A percentile compares a stretch with the other conserved stretches of the same genome.
These are phyloP conservation scores for Cladosporium sp. DNA, from an alignment of 2,329 filamentous ascomycete species.

Conservation along the genomic window DNA sequence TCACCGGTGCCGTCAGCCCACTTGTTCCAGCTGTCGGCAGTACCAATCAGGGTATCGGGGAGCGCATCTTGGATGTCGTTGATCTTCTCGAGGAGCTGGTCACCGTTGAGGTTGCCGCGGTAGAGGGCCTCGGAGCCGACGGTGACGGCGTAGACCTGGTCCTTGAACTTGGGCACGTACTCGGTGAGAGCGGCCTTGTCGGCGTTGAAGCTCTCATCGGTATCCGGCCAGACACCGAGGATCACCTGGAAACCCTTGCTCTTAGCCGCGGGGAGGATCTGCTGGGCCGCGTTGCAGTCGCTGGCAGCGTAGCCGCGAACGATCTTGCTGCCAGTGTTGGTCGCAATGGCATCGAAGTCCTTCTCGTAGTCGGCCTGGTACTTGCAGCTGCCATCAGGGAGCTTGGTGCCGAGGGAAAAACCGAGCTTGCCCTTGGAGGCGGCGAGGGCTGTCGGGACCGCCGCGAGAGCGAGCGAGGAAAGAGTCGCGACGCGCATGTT, in stretches of 20 bases:
- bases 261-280: slow-evolving; percentile 61
- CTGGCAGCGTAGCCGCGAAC: slow-evolving; percentile 62
- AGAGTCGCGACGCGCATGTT: slow-evolving; percentile 23
- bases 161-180: slow-evolving; percentile 45
- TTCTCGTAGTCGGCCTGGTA: slow-evolving; percentile 54
- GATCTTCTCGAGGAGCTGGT: slow-evolving; percentile 56
- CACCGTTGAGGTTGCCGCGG: slow-evolving; percentile 59
- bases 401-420: slow-evolving; percentile 62
- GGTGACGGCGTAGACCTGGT: slow-evolving; percentile 61
- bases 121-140: slow-evolving; percentile 67
- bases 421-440: slow-evolving; percentile 48
- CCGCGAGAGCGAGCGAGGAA: slow-evolving; percentile 22
- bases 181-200: slow-evolving; percentile 54
- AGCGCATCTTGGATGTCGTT: slow-evolving; percentile 52
- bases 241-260: slow-evolving; percentile 59
- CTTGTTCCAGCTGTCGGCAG: slow-evolving; percentile 69
- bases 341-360: slow-evolving; percentile 58
- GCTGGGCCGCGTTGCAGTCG: slow-evolving; percentile 58
- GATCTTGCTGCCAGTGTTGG: slow-evolving; percentile 45
- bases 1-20: slow-evolving; percentile 62
- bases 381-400: slow-evolving; percentile 57
- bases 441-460: slow-evolving; percentile 21
- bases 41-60: slow-evolving; percentile 55
- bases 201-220: slow-evolving; percentile 53
- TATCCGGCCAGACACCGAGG: slow-evolving; percentile 65